Base-by-base conservation (phyloP, 352 stramenopile species). In the Pythium phragmitis region DNA sequence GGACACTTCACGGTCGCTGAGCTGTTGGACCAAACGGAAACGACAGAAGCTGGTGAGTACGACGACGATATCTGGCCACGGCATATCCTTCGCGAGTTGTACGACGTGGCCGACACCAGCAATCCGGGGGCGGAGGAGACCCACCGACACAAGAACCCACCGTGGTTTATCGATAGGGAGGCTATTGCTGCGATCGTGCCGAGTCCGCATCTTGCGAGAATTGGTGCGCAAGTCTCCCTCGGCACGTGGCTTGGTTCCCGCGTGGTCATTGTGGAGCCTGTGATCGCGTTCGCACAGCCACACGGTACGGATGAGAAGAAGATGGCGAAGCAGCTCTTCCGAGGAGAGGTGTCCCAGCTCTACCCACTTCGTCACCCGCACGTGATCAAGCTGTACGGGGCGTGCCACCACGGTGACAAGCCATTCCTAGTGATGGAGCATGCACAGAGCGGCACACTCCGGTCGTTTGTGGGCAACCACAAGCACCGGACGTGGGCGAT, bases 401-500 rank as follows among this genome's bases (percentile, higher is more conserved):
- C 52, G 2, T 58, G 52, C 36, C 60, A 67, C 19, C 42, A 51
- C 16, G 58, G 28, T n/a, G 19, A 37, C 14, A 34, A 63, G 7
- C 52, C 52, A 16, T 60, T 49, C 8, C 33, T 67, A 17, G 60
- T 67, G 5, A 23, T 61, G 33, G 60, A 67, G 28, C 34, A 62
- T 41, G 9, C 45, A 8, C 23, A 45, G 13, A 51, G 36, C 54
- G 54, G 28, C 36, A 51, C 52, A 13, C 26, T 67, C 36, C 60
- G 52, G 13, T 56, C 41, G 8, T 57, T 36, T 21, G 4, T 67
- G 28, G 28, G 16, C 9, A 11, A 51, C 3, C 50, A 79, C 48
- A 67, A 55, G 37, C 56, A 65, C 64, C 23, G 62, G 6, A 58
- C 63, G 5, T 76, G 69, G 66, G 23, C 45, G 4, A 63, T 68